These are phyloP conservation scores for Pichia sp. DNA, from an alignment of 1,139 yeast genomes.

Conservation along the genomic window DNA sequence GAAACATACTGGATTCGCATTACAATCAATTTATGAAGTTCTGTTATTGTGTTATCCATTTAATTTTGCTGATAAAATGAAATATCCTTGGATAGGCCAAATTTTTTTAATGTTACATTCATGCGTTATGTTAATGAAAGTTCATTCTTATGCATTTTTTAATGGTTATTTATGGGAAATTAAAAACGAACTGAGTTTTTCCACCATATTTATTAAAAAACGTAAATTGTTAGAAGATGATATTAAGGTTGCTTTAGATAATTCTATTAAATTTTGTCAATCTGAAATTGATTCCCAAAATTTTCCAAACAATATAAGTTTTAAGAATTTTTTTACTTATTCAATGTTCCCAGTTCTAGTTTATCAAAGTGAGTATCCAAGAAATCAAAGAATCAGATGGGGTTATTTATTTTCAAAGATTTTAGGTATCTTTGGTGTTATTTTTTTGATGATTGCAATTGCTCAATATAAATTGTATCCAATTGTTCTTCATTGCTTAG, in stretches of 20 bases:
- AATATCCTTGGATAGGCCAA: slow-evolving; percentile 81
- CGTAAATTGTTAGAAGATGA: slow-evolving; percentile 26
- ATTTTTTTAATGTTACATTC: slow-evolving; percentile 77
- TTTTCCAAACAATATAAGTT: slow-evolving; percentile 70
- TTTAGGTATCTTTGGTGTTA: slow-evolving; percentile 79
- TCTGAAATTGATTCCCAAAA: slow-evolving; percentile 54
- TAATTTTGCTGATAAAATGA: slow-evolving; percentile 43
- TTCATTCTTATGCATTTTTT: slow-evolving; percentile 84
- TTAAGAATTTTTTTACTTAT: slow-evolving; percentile 61
- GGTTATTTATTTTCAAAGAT: slow-evolving; percentile 62
- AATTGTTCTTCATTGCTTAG: slow-evolving; percentile 53
- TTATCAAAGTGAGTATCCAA: slow-evolving; percentile 71
- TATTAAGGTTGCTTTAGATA: slow-evolving; percentile 32
- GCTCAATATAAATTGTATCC: slow-evolving; percentile 82
- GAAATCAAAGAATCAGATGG: slow-evolving; percentile 67
- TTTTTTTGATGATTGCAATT: slow-evolving; percentile 70
- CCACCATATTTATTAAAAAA: slow-evolving; percentile 34
- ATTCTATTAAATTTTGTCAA: slow-evolving; percentile 54
- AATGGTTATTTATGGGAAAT: slow-evolving; percentile 82
- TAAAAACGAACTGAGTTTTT: slow-evolving; percentile 46
- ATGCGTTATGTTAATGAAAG: slow-evolving; percentile 83
- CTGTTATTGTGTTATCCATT: slow-evolving; percentile 41
- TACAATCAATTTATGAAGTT: slow-evolving; percentile 54
- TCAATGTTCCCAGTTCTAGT: slow-evolving; percentile 92
- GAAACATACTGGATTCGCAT: slow-evolving; percentile 53